Conservation (phyloP, 805 yeast species). For the Candida xiaguanensis region DNA sequence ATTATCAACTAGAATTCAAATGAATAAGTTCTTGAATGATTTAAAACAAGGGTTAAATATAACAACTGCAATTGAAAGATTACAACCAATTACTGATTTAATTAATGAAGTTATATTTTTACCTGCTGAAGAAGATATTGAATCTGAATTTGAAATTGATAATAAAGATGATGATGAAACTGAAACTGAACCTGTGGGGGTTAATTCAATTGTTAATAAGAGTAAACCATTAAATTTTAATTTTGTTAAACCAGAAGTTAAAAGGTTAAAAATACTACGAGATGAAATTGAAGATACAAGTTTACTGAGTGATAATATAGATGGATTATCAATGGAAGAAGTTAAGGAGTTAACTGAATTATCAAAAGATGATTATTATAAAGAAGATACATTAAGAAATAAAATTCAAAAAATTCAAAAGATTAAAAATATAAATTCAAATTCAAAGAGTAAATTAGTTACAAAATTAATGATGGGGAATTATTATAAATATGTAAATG, state of each 20-base stretch:
- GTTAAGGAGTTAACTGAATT: constrained; percentile 33
- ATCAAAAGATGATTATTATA: constrained; percentile 36
- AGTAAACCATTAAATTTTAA: constrained; percentile 49
- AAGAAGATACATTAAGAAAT: constrained; percentile 39
- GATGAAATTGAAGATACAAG: constrained; percentile 11
- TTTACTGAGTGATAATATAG: constrained; percentile 23
- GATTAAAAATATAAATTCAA: constrained; percentile 33
- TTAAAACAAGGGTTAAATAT: constrained; percentile 45
- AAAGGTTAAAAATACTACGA: constrained; percentile 12
- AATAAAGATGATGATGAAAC: constrained; percentile 14
- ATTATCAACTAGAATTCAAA: constrained; percentile 38
- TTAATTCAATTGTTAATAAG: constrained; percentile 44
- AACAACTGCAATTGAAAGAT: constrained; percentile 48
- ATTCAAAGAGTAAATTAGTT: constrained; percentile 47
- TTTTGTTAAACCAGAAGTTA: constrained; percentile 44
- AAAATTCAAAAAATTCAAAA: constrained; percentile 48
- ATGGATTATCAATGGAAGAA: constrained; percentile 34
- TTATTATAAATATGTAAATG: constrained; percentile 46
- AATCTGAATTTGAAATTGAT: constrained; percentile 24
- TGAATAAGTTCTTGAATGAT: constrained; percentile 38
- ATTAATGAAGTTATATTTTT: constrained; percentile 45
- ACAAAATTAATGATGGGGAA: constrained; percentile 70
- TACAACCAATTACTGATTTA: constrained; percentile 44
- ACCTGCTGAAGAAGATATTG: constrained; percentile 46
- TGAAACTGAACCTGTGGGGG: constrained; percentile 52